phyloP scores from a whole-genome alignment of 140 eudicot genomes.

The Anethum foeniculum region DNA sequence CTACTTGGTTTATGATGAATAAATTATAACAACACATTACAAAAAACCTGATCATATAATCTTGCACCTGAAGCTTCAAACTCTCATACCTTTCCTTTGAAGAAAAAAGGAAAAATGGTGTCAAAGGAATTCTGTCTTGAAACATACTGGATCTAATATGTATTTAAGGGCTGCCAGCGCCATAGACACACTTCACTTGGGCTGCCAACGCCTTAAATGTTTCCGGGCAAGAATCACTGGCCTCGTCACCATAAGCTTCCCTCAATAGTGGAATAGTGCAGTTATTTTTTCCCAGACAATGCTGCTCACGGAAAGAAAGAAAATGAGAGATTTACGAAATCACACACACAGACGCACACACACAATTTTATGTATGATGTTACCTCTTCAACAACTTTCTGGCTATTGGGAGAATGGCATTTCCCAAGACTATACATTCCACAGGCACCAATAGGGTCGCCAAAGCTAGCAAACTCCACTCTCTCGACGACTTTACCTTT shows the following conservation, averaged over 20 bases:
- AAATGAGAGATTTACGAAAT: neutral
- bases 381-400: constrained; percentile 55
- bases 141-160: neutral
- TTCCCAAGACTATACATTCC: constrained; percentile 51
- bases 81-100: neutral
- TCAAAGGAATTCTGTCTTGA: neutral
- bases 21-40: neutral
- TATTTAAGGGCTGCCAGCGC: neutral
- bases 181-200: constrained; percentile 39
- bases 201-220: constrained; percentile 41
- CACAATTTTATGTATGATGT: neutral
- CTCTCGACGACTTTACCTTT: constrained; percentile 29
- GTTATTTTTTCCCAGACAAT: constrained; percentile 47
- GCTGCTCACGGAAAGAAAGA: constrained; percentile 22
- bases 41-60: neutral
- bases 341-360: neutral
- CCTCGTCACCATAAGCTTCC: constrained; percentile 23
- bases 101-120: neutral
- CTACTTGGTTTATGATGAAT: neutral
- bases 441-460: constrained; percentile 66
- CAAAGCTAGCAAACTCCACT: constrained; percentile 70
- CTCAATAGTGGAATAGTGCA: constrained; percentile 41
- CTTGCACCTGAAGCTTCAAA: constrained; percentile 1
- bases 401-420: constrained; percentile 44
- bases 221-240: constrained; percentile 33